Evolutionary conservation across 306 rosid genomes (phyloP), one percentile per base, ranked within the genome.

Genomic region (Elaeagnus macrophylla): DNA sequence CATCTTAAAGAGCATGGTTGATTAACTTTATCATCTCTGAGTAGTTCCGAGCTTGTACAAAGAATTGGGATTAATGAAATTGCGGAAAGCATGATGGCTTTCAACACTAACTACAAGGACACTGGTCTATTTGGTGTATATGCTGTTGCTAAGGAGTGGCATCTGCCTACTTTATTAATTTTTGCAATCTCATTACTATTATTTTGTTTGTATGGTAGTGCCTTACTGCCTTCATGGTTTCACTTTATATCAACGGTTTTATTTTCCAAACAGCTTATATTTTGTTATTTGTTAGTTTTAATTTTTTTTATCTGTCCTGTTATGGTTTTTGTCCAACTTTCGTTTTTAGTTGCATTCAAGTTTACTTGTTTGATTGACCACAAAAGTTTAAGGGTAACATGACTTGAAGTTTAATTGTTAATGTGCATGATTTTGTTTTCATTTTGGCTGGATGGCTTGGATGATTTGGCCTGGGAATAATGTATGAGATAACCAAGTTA

Each of bases 91-190:
- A 75, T 84, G 73, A 88, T 88, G 96, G 85, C 96, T 65, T 88
- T 88, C 80, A 88, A 88, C 70, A 88, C 96, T 68, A 88, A 84
- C 66, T 88, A 88, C 53, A 88, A 88, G 70, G 96, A 88, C 81
- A 84, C 85, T 12, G 96, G 96, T 40, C 82, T 88, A 53, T 88
- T 88, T 74, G 96, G 94, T 37, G 73, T 88, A 41, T 84, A 84
- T 72, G 96, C 91, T 62, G 89, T 85, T 67, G 91, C 91, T 12
- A 79, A 82, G 94, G 96, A 84, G 59, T 65, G 58, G 50, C 51
- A 39, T 8, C 17, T 44, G 9, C 53, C 13, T 35, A 41, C 19
- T 50, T 37, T 39, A 0, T 39, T 16, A 1, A 12, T 5, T n/a
- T 39, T 0, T 12, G 13, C 13, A 13, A 41, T 41, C 46, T 41